Conservation (phyloP, 441 rosid species). For the Omphalea diandra region DNA sequence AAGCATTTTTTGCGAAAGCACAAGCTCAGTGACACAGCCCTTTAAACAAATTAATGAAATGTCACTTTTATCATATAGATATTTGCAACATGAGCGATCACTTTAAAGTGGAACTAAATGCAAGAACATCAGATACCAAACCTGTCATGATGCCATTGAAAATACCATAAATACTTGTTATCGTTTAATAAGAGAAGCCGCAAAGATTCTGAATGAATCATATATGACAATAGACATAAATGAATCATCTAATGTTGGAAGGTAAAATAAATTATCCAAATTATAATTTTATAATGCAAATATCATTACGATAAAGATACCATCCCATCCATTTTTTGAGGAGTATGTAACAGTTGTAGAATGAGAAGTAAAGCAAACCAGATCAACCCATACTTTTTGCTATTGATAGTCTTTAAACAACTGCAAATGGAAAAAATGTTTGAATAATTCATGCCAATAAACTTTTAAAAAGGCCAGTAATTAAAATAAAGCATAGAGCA, state of each 20-base stretch:
- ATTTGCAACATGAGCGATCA: constrained; percentile 2
- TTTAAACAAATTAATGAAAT: constrained; percentile 24
- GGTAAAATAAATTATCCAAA: background rate
- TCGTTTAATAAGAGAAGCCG: constrained; percentile 92
- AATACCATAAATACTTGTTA: constrained; percentile 94
- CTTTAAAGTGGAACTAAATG: background rate
- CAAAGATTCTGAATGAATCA: constrained; percentile 86
- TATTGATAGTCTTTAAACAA: constrained; percentile 92
- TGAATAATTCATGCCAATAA: constrained; percentile 8
- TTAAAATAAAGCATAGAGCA: background rate
- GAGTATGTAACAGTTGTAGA: constrained; percentile 95
- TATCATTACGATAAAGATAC: constrained; percentile 35
- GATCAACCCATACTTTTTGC: constrained; percentile 96
- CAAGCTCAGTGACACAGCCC: constrained; percentile 93
- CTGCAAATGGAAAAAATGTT: constrained; percentile 33
- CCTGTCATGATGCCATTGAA: constrained; percentile 99
- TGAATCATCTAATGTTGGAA: background rate
- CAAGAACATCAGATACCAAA: constrained; percentile 25
- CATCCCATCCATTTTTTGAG: constrained; percentile 98
- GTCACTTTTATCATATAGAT: background rate
- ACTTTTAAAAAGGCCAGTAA: background rate
- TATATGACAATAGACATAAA: too few relatives aligned
- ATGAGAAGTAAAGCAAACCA: constrained; percentile 88
- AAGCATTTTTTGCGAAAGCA: constrained; percentile 82
- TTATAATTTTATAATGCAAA: background rate